phyloP scores from a whole-genome alignment of 371 early-diverging fungal genomes.

The Mortierella sp. region DNA sequence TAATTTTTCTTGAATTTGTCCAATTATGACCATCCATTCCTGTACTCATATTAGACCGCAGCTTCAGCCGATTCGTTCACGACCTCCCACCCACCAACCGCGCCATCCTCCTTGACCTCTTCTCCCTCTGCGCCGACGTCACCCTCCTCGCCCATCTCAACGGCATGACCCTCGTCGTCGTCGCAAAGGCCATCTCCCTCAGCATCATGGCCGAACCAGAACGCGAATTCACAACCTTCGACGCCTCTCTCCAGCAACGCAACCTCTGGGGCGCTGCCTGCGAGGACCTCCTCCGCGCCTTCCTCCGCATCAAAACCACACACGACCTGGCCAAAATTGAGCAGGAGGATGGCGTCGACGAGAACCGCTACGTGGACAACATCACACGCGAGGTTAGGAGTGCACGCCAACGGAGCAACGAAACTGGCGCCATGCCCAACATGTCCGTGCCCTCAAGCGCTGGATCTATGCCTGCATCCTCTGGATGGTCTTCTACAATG shows the following conservation, averaged over 20 bases:
- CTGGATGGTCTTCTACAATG: slow-evolving; percentile 30
- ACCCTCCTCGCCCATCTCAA: slow-evolving; percentile 53
- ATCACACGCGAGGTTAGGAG: slow-evolving; percentile 48
- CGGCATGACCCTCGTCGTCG: slow-evolving; percentile 43
- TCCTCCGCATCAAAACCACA: slow-evolving; percentile 55
- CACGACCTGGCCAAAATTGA: slow-evolving; percentile 55
- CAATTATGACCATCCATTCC: background rate
- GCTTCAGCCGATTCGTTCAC: slow-evolving; percentile 42
- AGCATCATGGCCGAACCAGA: slow-evolving; percentile 54
- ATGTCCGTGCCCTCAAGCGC: slow-evolving; percentile 39
- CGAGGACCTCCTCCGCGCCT: slow-evolving; percentile 51
- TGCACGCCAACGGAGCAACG: slow-evolving; percentile 53
- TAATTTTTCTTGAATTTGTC: background rate
- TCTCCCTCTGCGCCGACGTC: slow-evolving; percentile 55
- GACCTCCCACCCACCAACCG: slow-evolving; percentile 49
- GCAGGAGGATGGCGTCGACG: slow-evolving; percentile 50
- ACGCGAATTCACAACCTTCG: slow-evolving; percentile 48
- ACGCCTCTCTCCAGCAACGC: slow-evolving; percentile 52
- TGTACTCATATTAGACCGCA: slow-evolving; percentile 22
- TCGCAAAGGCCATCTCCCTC: slow-evolving; percentile 55
- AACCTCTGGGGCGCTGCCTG: slow-evolving; percentile 54
- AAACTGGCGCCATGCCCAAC: slow-evolving; percentile 41
- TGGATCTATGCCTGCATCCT: slow-evolving; percentile 25
- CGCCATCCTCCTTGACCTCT: slow-evolving; percentile 48
- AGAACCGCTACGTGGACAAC: slow-evolving; percentile 54